Conservation (phyloP, 2,329 filamentous ascomycete species). For the Phyllosticta citribraziliensis region DNA sequence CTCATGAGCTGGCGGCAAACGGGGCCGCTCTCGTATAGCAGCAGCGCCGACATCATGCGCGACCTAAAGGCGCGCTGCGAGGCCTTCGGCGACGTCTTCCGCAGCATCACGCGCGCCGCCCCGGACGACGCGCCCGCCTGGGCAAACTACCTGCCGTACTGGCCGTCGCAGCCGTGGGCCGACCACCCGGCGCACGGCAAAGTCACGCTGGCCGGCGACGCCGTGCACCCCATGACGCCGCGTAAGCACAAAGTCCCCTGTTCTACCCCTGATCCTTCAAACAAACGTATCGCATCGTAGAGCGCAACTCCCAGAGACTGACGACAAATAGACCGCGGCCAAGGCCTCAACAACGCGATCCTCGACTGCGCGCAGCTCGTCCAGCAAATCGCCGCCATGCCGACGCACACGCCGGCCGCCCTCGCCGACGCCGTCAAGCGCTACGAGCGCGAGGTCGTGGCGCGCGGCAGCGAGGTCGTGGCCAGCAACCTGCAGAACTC, state of each 20-base stretch:
- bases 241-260: conserved; percentile 6
- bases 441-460: conserved; percentile 35
- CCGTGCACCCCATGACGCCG: conserved; percentile 33
- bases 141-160: conserved; percentile 27
- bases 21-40: conserved; percentile 18
- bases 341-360: conserved; percentile 41
- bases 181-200: conserved; percentile 19
- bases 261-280: too few species aligned
- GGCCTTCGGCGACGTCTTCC: conserved; percentile 28
- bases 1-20: conserved; percentile 38
- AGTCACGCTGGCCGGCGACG: conserved; percentile 31
- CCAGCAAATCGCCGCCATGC: conserved; percentile 14
- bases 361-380: conserved; percentile 34
- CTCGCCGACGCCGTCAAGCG: conserved; percentile 13
- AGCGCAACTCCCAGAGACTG: background rate
- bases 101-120: conserved; percentile 29
- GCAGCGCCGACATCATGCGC: conserved; percentile 17
- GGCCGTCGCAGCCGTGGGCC: conserved; percentile 25
- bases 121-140: conserved; percentile 23
- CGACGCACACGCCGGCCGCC: background rate
- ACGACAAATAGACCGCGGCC: conserved; percentile 31
- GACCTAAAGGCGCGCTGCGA: conserved; percentile 26
- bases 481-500: conserved; percentile 25
- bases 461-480: conserved; percentile 24
- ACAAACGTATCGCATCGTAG: background rate